Evolutionary conservation across 1,139 yeast species (phyloP).

Genomic region (Sugiyamaella xylanicola): DNA sequence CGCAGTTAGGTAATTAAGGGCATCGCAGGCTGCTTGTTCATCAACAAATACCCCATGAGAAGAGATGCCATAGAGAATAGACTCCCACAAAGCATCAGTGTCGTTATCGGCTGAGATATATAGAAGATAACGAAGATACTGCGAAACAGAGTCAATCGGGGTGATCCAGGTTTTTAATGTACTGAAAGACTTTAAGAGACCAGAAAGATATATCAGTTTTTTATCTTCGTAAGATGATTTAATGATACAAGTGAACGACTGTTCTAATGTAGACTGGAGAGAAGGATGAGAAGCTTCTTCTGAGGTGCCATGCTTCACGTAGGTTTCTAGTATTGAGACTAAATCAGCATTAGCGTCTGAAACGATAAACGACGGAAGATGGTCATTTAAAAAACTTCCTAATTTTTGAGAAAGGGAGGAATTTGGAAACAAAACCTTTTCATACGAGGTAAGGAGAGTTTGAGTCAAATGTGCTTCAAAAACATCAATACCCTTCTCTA

Average conservation of each 20-base stretch:
- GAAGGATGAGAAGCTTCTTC: slow-evolving; percentile 19
- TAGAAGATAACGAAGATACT: slow-evolving; percentile 16
- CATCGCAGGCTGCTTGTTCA: slow-evolving; percentile 27
- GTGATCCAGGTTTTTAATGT: slow-evolving; percentile 23
- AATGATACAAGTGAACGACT: slow-evolving; percentile 28
- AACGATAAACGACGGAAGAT: slow-evolving; percentile 27
- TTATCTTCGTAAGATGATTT: slow-evolving; percentile 34
- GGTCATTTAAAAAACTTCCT: slow-evolving; percentile 23
- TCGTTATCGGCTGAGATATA: background rate
- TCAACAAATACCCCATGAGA: slow-evolving; percentile 30
- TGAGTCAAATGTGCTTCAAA: slow-evolving; percentile 25
- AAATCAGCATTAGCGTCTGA: slow-evolving; percentile 27
- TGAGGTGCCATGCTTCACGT: slow-evolving; percentile 8
- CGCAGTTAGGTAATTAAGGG: slow-evolving; percentile 25
- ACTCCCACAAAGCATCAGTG: slow-evolving; percentile 29
- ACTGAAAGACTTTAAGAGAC: slow-evolving; percentile 25
- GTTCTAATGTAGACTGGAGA: slow-evolving; percentile 24
- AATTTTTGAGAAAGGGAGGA: slow-evolving; percentile 16
- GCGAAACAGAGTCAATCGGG: slow-evolving; percentile 23
- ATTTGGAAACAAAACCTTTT: slow-evolving; percentile 17
- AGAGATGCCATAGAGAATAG: slow-evolving; percentile 24
- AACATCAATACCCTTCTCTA: slow-evolving; percentile 19
- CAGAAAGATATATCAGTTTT: slow-evolving; percentile 23
- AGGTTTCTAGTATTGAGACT: slow-evolving; percentile 20
- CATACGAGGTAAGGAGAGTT: slow-evolving; percentile 23